These are phyloP conservation scores for Penicillium sp. DNA, from an alignment of 2,329 filamentous ascomycete species.

Conservation along the genomic window DNA sequence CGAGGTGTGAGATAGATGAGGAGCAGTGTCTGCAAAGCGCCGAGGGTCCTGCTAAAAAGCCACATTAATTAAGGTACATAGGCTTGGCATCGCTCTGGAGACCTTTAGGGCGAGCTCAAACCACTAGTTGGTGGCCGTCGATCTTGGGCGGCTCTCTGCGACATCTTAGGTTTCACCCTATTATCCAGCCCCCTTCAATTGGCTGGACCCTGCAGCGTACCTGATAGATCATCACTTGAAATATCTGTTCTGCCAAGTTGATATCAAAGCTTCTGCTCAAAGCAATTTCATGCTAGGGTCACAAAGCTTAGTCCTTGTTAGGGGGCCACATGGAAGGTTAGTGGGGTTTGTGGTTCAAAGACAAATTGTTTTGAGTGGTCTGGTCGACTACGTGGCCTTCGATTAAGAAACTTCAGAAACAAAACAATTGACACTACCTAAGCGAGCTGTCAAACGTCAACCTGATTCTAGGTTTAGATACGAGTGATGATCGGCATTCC, in stretches of 20 bases:
- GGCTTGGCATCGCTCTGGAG: not conserved
- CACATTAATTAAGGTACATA: slow-evolving; percentile 18
- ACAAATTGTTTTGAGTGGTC: not conserved
- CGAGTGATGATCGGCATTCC: not conserved
- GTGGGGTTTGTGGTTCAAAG: not conserved
- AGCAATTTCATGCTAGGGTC: slow-evolving; percentile 2
- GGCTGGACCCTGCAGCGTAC: slow-evolving; percentile 8
- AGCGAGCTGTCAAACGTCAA: not conserved
- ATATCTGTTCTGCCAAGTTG: not conserved
- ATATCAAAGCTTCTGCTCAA: slow-evolving; percentile 3
- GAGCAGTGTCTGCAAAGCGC: slow-evolving; percentile 12
- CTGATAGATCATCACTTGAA: slow-evolving; percentile 5
- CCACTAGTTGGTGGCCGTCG: slow-evolving; percentile 17
- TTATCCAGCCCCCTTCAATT: slow-evolving; percentile 1
- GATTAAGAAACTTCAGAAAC: not conserved
- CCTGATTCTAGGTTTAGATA: not conserved
- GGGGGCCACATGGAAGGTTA: slow-evolving; percentile 1
- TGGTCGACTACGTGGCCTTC: not conserved
- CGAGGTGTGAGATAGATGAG: slow-evolving; percentile 34
- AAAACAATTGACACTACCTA: not conserved
- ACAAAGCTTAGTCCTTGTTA: slow-evolving; percentile 1
- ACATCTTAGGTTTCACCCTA: slow-evolving; percentile 31
- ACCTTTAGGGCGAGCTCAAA: slow-evolving; percentile 7
- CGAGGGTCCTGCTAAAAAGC: slow-evolving; percentile 4
- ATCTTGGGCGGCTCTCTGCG: slow-evolving; percentile 28